phyloP scores from a whole-genome alignment of 495 filamentous ascomycete genomes.

The Tuber umbilicatum region DNA sequence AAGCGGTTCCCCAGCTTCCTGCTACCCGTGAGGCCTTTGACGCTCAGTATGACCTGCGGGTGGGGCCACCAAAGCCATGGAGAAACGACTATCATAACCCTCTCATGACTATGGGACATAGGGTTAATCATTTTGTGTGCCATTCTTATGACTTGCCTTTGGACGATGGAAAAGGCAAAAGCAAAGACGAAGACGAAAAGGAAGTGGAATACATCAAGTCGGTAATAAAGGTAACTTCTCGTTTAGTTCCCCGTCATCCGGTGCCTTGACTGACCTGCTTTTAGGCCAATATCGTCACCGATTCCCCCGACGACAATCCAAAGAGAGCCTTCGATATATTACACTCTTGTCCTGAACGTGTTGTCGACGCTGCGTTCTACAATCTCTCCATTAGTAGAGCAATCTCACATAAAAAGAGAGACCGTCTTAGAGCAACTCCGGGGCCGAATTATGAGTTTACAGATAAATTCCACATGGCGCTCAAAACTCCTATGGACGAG shows the following conservation, averaged over 20 bases:
- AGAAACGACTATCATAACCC: constrained; percentile 43
- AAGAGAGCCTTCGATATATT: constrained; percentile 38
- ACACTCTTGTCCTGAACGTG: constrained; percentile 36
- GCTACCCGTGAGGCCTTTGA: constrained; percentile 51
- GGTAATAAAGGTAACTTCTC: constrained; percentile 33
- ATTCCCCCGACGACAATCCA: constrained; percentile 35
- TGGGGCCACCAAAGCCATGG: constrained; percentile 34
- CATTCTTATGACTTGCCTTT: constrained; percentile 41
- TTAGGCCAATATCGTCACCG: constrained; percentile 41
- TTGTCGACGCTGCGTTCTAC: constrained; percentile 41
- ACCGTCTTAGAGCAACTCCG: constrained; percentile 38
- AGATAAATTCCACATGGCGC: constrained; percentile 40
- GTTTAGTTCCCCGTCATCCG: not conserved
- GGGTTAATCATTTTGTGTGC: constrained; percentile 45
- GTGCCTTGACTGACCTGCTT: constrained; percentile 10
- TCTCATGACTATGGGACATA: constrained; percentile 37
- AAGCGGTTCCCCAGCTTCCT: constrained; percentile 49
- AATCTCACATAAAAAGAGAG: constrained; percentile 39
- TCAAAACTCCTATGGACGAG: constrained; percentile 38
- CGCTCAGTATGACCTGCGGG: constrained; percentile 48
- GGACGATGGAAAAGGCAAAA: constrained; percentile 33
- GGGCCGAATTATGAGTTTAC: constrained; percentile 43
- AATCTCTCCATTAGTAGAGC: constrained; percentile 34
- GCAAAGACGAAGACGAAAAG: constrained; percentile 40
- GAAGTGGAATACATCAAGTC: constrained; percentile 42